Evolutionary conservation across 805 yeast genomes (phyloP).

Genomic region (Myxozyma mucilagina): DNA sequence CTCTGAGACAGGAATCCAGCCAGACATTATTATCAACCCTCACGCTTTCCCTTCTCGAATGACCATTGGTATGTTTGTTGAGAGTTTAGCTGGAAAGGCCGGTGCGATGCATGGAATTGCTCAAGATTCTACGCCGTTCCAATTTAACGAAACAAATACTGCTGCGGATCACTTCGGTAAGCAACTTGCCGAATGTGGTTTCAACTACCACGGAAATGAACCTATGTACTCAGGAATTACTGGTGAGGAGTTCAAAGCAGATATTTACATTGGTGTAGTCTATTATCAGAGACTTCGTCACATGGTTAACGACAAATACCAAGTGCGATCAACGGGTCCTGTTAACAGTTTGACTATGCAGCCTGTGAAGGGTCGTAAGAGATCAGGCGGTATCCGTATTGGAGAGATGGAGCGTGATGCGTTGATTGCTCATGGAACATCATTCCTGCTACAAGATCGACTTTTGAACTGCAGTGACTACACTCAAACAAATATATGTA

Average conservation of each 20-base stretch:
- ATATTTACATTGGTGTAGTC: constrained; percentile 94
- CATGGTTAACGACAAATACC: constrained; percentile 99
- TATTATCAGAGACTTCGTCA: constrained; percentile 98
- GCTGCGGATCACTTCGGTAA: constrained; percentile 98
- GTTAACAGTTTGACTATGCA: constrained; percentile 97
- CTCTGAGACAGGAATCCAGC: constrained; percentile 93
- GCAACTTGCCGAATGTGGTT: constrained; percentile 82
- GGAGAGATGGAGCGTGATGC: constrained; percentile 99
- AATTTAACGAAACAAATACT: constrained; percentile 83
- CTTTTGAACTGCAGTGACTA: constrained; percentile 93
- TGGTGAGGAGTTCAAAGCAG: constrained; percentile 95
- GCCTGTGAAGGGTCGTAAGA: constrained; percentile 98
- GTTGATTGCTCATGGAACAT: constrained; percentile 95
- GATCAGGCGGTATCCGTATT: constrained; percentile 98
- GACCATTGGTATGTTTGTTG: constrained; percentile 99
- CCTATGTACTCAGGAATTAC: constrained; percentile 99
- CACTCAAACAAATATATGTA: constrained; percentile 86
- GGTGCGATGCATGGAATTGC: constrained; percentile 98
- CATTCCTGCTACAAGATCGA: constrained; percentile 91
- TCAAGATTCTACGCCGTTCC: constrained; percentile 97
- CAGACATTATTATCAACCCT: constrained; percentile 96
- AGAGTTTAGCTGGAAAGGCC: constrained; percentile 96
- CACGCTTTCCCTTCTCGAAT: constrained; percentile 99
- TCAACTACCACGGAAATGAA: constrained; percentile 97
- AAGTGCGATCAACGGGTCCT: constrained; percentile 98